Percentiles rank a stretch among this genome's conserved stretches.
Evolutionary conservation across 805 yeast genomes (phyloP).

Genomic region (Metschnikowia corniflorae): DNA sequence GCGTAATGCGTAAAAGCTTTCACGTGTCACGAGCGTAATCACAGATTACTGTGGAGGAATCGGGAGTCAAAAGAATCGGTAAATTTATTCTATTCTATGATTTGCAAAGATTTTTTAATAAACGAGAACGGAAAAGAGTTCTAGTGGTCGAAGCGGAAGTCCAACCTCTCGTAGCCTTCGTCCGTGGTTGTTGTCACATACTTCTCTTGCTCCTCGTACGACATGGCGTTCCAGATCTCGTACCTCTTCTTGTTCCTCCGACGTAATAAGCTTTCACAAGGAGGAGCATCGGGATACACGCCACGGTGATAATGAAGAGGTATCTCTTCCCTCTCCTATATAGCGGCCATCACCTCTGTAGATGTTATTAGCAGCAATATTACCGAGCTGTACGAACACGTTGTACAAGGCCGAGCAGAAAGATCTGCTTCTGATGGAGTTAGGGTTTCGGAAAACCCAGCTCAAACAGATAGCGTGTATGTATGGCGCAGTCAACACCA

Average conservation of each 20-base stretch:
- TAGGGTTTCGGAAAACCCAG: constrained; percentile 61
- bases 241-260: constrained; percentile 43
- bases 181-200: constrained; percentile 47
- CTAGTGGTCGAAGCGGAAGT: constrained; percentile 36
- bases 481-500: constrained; percentile 43
- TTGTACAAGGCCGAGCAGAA: constrained; percentile 64
- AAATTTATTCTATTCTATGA: too few species aligned
- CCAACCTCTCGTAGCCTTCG: constrained; percentile 56
- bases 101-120: too few species aligned
- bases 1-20: too few species aligned
- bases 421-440: constrained; percentile 58
- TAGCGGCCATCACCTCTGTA: constrained; percentile 55
- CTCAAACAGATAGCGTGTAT: constrained; percentile 53
- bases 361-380: constrained; percentile 53
- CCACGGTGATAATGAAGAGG: constrained; percentile 33
- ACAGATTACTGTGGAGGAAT: too few species aligned
- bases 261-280: constrained; percentile 36
- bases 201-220: constrained; percentile 45
- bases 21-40: too few species aligned
- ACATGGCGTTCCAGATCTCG: constrained; percentile 47
- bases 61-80: too few species aligned
- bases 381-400: constrained; percentile 58
- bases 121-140: too few species aligned
- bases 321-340: constrained; percentile 55
- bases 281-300: constrained; percentile 15